These are phyloP conservation scores for Nicotiana rustica DNA, from an alignment of 305 asterid species.

Conservation along the genomic window DNA sequence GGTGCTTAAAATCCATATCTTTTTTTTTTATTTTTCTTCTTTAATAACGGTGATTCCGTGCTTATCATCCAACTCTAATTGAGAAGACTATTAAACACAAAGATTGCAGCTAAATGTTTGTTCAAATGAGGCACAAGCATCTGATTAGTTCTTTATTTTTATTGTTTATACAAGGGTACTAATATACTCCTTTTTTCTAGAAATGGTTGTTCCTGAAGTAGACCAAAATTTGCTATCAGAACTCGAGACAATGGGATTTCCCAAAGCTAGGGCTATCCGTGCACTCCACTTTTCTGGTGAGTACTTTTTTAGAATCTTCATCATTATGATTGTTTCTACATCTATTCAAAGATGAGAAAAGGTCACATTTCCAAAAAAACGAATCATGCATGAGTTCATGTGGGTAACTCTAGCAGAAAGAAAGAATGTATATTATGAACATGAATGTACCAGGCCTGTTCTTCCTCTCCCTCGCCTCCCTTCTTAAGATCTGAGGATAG, in stretches of 20 bases:
- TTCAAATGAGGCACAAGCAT: slow-evolving; percentile 12
- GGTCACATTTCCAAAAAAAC: neutral
- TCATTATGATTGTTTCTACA: slow-evolving; percentile 27
- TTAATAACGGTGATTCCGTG: neutral
- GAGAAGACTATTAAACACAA: slow-evolving; percentile 15
- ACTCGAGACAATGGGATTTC: slow-evolving; percentile 89
- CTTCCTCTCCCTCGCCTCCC: neutral
- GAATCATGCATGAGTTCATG: too few relatives aligned
- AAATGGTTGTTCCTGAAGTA: slow-evolving; percentile 96
- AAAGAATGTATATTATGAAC: neutral
- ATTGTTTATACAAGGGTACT: slow-evolving; percentile 27
- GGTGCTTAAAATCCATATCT: slow-evolving; percentile 18
- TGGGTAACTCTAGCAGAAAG: neutral
- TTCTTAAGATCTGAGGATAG: neutral
- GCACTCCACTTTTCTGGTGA: slow-evolving; percentile 92
- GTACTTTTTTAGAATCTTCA: slow-evolving; percentile 32
- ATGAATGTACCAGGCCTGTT: neutral
- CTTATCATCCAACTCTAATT: slow-evolving; percentile 11
- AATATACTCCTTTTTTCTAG: slow-evolving; percentile 45
- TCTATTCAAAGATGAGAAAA: slow-evolving; percentile 12
- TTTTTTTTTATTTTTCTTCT: too few relatives aligned
- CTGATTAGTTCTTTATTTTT: neutral
- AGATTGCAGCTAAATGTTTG: neutral
- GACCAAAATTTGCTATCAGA: slow-evolving; percentile 71
- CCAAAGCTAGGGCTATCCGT: slow-evolving; percentile 85